Conservation (phyloP, 192 early-diverging fungal genomes). For the Entomortierella beljakovae region DNA sequence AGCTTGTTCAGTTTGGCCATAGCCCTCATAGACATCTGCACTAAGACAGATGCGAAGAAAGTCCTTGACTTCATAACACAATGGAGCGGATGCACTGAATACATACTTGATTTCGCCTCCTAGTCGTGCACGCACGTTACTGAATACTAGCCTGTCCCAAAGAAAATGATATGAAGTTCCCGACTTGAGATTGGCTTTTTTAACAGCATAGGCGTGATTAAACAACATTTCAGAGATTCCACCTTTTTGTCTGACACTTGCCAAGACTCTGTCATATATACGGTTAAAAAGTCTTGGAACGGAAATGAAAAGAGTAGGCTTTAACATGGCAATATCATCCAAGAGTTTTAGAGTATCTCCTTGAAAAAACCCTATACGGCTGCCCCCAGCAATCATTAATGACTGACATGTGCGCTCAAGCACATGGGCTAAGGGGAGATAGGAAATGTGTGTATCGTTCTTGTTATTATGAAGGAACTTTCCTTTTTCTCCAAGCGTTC, state of each 20-base stretch:
- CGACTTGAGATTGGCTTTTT: slow-evolving; percentile 62
- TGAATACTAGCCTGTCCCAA: slow-evolving; percentile 84
- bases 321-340: slow-evolving; percentile 80
- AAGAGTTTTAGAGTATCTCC: slow-evolving; percentile 54
- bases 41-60: slow-evolving; percentile 91
- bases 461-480: slow-evolving; percentile 25
- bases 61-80: slow-evolving; percentile 86
- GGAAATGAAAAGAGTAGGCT: slow-evolving; percentile 89
- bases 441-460: slow-evolving; percentile 79
- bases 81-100: slow-evolving; percentile 90
- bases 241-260: slow-evolving; percentile 73
- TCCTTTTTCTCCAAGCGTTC: slow-evolving; percentile 11
- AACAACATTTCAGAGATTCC: slow-evolving; percentile 71
- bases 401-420: slow-evolving; percentile 80
- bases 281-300: slow-evolving; percentile 95
- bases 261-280: slow-evolving; percentile 87
- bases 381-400: slow-evolving; percentile 69
- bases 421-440: slow-evolving; percentile 93
- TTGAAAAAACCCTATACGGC: slow-evolving; percentile 75
- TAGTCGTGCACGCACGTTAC: slow-evolving; percentile 71
- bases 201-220: slow-evolving; percentile 67
- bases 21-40: slow-evolving; percentile 85
- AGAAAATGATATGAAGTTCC: slow-evolving; percentile 70
- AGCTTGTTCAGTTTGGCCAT: slow-evolving; percentile 90
- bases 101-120: slow-evolving; percentile 87